These are phyloP conservation scores for Phaffia australis DNA, from an alignment of 768 basidiomycete species.

Conservation along the genomic window DNA sequence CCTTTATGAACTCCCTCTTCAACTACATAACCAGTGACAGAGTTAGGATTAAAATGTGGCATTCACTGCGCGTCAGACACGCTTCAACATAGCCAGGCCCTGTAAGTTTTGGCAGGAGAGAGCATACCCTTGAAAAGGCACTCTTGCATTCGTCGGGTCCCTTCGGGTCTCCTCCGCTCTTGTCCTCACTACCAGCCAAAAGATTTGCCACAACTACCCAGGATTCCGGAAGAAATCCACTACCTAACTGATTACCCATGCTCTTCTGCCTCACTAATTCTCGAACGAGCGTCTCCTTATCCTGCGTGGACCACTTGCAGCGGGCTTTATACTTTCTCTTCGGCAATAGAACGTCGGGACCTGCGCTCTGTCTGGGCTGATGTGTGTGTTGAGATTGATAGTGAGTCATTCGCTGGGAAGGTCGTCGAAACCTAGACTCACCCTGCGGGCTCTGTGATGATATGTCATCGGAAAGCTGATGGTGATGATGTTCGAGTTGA, in stretches of 20 bases:
- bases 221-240: background rate
- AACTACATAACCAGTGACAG: background rate
- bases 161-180: slow-evolving; percentile 7
- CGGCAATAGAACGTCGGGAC: too few species aligned
- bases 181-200: background rate
- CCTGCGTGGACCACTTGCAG: slow-evolving; percentile 12
- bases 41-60: background rate
- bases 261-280: slow-evolving; percentile 1
- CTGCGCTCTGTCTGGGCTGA: too few species aligned
- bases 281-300: background rate
- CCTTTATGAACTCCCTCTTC: slow-evolving; percentile 8
- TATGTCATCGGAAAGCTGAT: too few species aligned
- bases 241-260: slow-evolving; percentile 7
- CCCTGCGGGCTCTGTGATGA: too few species aligned
- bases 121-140: slow-evolving; percentile 7
- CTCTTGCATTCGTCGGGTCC: slow-evolving; percentile 10
- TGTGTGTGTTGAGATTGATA: too few species aligned
- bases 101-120: too few species aligned
- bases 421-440: too few species aligned
- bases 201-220: slow-evolving; percentile 5
- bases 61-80: too few species aligned
- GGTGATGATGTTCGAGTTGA: too few species aligned
- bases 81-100: too few species aligned
- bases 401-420: too few species aligned
- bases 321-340: slow-evolving; percentile 4